Conservation (phyloP, 1,284 basidiomycete species). For the Chondrostereum purpureum region DNA sequence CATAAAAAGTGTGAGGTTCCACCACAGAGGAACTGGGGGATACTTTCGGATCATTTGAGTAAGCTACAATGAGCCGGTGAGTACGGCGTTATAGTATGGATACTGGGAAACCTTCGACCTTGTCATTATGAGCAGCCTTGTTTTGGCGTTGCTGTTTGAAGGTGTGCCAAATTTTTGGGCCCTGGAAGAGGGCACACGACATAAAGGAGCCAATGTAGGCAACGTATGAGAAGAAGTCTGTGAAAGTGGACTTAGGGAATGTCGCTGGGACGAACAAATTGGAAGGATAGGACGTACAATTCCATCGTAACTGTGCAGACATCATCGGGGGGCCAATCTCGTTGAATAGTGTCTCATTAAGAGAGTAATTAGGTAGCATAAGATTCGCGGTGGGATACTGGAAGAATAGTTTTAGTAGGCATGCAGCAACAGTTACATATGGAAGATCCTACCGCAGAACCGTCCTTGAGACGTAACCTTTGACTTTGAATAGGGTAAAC, state of each 20-base stretch:
- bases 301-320: slow-evolving; percentile 21
- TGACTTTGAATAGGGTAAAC: slow-evolving; percentile 19
- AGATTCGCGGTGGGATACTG: slow-evolving; percentile 17
- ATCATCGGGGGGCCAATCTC: slow-evolving; percentile 19
- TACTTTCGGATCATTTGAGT: slow-evolving; percentile 19
- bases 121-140: slow-evolving; percentile 15
- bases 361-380: slow-evolving; percentile 15
- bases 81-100: background rate
- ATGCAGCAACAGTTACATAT: background rate
- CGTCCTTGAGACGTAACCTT: slow-evolving; percentile 16
- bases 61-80: slow-evolving; percentile 6
- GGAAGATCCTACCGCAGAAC: slow-evolving; percentile 6
- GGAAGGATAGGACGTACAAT: slow-evolving; percentile 14
- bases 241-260: background rate
- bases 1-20: slow-evolving; percentile 18
- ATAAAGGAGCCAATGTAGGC: slow-evolving; percentile 20
- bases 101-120: background rate
- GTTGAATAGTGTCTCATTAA: slow-evolving; percentile 16
- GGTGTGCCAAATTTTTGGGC: slow-evolving; percentile 16
- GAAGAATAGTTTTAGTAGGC: background rate
- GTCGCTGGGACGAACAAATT: no score
- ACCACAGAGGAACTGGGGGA: slow-evolving; percentile 19
- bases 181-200: slow-evolving; percentile 18
- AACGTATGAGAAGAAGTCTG: slow-evolving; percentile 15
- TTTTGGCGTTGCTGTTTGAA: slow-evolving; percentile 8